A percentile compares a stretch with the other conserved stretches of the same genome.
phyloP scores from a whole-genome alignment of 1,139 yeast species.

The Yamadazyma aaseri region DNA sequence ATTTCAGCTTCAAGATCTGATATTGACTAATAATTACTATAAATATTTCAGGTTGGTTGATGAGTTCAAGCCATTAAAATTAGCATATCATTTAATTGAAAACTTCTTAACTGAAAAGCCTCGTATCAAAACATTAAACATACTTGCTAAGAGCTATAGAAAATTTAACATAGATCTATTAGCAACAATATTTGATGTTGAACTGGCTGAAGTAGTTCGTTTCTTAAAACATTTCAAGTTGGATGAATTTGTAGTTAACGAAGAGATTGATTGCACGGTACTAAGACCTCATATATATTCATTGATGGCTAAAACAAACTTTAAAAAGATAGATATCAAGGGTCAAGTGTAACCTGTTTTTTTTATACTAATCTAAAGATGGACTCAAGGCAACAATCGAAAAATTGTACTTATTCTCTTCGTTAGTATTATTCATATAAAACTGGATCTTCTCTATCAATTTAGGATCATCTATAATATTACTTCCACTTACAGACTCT shows the following conservation, averaged over 20 bases:
- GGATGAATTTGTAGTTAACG: slow-evolving; percentile 30
- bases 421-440: slow-evolving; percentile 65
- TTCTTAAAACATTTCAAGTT: slow-evolving; percentile 47
- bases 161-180: slow-evolving; percentile 50
- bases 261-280: slow-evolving; percentile 40
- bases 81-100: slow-evolving; percentile 29
- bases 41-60: slow-evolving; percentile 47
- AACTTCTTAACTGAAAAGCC: slow-evolving; percentile 52
- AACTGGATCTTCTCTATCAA: slow-evolving; percentile 58
- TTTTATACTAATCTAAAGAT: slow-evolving; percentile 22
- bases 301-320: slow-evolving; percentile 41
- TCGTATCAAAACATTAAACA: slow-evolving; percentile 57
- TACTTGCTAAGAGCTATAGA: slow-evolving; percentile 61
- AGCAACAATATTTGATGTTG: slow-evolving; percentile 47
- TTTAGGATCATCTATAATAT: slow-evolving; percentile 53
- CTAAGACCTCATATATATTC: slow-evolving; percentile 47
- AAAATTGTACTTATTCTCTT: slow-evolving; percentile 57
- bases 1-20: slow-evolving; percentile 23
- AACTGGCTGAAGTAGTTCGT: slow-evolving; percentile 16
- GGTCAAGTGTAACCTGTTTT: slow-evolving; percentile 72
- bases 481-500: slow-evolving; percentile 26
- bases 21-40: slow-evolving; percentile 49
- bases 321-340: slow-evolving; percentile 79
- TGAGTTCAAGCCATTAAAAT: slow-evolving; percentile 16
- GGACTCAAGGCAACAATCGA: slow-evolving; percentile 71